These are phyloP conservation scores for Hypoxylon sp. DNA, from an alignment of 2,329 filamentous ascomycete species.

Conservation along the genomic window DNA sequence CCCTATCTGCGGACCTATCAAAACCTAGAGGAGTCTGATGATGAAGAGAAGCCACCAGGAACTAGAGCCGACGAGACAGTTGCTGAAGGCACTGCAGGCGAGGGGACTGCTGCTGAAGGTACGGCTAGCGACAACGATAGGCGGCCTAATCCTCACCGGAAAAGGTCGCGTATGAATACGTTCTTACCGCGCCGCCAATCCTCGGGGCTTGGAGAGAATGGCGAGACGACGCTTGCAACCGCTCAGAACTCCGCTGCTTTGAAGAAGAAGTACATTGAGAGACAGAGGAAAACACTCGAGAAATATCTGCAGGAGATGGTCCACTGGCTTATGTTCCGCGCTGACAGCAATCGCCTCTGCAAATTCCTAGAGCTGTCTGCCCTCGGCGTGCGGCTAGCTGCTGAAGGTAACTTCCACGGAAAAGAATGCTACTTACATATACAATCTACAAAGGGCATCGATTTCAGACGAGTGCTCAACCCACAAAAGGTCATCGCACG, in stretches of 20 bases:
- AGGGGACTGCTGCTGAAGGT: constrained; percentile 69
- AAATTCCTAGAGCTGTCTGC: constrained; percentile 97
- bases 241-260: constrained; percentile 67
- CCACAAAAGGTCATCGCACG: constrained; percentile 83
- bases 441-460: constrained; percentile 88
- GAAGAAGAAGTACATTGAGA: constrained; percentile 79
- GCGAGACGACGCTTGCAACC: constrained; percentile 60
- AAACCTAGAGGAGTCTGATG: constrained; percentile 82
- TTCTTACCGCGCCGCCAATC: constrained; percentile 68
- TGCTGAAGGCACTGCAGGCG: constrained; percentile 60
- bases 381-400: constrained; percentile 90
- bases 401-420: constrained; percentile 96
- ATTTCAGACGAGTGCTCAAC: constrained; percentile 85
- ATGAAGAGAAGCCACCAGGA: constrained; percentile 70
- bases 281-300: constrained; percentile 87
- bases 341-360: constrained; percentile 95
- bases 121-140: constrained; percentile 79
- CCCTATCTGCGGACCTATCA: constrained; percentile 88
- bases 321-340: constrained; percentile 94
- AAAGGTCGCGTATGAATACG: constrained; percentile 68
- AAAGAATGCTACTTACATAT: constrained; percentile 97
- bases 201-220: constrained; percentile 64
- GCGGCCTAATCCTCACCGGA: constrained; percentile 59
- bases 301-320: constrained; percentile 95
- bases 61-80: constrained; percentile 56